Conservation (phyloP, 2,329 filamentous ascomycete genomes). For the Clarireedia hainanense region DNA sequence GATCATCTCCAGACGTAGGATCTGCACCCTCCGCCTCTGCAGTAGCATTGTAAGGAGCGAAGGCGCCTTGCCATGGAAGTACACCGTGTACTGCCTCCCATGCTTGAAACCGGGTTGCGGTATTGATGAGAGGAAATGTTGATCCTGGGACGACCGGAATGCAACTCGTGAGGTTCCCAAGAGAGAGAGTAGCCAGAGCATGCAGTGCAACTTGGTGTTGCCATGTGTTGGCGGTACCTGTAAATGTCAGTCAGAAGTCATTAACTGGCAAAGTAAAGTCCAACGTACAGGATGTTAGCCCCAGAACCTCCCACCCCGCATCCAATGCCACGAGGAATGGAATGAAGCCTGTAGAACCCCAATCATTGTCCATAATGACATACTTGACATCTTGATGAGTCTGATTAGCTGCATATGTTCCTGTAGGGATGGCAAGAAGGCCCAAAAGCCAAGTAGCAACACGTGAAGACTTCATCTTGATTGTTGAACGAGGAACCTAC, state of each 20-base stretch:
- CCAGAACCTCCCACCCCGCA: constrained; percentile 37
- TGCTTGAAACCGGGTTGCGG: constrained; percentile 34
- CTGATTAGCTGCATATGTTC: neutral
- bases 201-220: constrained; percentile 38
- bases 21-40: constrained; percentile 36
- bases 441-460: neutral
- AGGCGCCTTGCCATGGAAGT: constrained; percentile 39
- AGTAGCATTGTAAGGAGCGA: constrained; percentile 36
- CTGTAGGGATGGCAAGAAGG: neutral
- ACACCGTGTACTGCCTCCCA: constrained; percentile 38
- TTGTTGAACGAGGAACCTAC: neutral
- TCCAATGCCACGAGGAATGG: constrained; percentile 38
- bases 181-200: constrained; percentile 38
- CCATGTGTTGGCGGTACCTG: constrained; percentile 37
- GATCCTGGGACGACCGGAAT: constrained; percentile 41
- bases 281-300: constrained; percentile 26
- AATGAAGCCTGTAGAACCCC: constrained; percentile 35
- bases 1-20: constrained; percentile 36
- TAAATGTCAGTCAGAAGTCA: neutral
- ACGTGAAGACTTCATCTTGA: neutral
- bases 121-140: constrained; percentile 40
- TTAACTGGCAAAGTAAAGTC: neutral
- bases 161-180: constrained; percentile 36
- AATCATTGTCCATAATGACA: constrained; percentile 31
- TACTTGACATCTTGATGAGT: neutral